These are phyloP conservation scores for Leavenworthia alabamica DNA, from an alignment of 345 rosid genomes.

Conservation along the genomic window DNA sequence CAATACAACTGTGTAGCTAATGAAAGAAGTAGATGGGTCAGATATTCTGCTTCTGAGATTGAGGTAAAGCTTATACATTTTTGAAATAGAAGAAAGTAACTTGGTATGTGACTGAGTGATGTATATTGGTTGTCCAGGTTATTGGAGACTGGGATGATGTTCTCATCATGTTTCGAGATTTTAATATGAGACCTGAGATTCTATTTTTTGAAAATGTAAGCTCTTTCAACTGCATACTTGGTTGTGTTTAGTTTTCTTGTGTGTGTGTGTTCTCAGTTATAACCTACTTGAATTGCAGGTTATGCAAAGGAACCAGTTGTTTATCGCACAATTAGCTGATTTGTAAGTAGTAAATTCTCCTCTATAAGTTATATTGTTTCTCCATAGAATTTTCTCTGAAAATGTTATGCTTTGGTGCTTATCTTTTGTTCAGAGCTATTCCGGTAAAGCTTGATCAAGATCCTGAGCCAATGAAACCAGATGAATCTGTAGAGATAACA, in stretches of 20 bases:
- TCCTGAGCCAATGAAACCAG: no score
- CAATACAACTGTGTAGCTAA: constrained; percentile 4
- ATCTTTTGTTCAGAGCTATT: no score
- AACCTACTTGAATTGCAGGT: constrained; percentile 1
- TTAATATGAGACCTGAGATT: constrained; percentile 4
- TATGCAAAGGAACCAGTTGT: background rate
- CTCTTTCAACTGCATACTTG: no score
- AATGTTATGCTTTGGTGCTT: no score
- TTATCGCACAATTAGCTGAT: background rate
- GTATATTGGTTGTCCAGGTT: background rate
- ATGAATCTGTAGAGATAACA: no score
- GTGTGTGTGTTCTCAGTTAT: no score
- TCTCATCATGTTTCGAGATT: background rate
- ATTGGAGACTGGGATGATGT: constrained; percentile 11
- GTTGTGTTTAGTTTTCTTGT: background rate
- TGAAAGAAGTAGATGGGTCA: background rate
- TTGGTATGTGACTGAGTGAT: background rate
- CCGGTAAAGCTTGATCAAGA: background rate
- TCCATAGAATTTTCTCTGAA: no score
- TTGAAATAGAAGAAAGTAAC: background rate
- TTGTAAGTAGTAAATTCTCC: background rate
- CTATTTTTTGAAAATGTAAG: constrained; percentile 14
- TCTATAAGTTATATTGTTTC: no score
- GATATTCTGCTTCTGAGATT: background rate
- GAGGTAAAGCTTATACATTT: constrained; percentile 1